Base-by-base conservation (phyloP, 768 basidiomycete species). In the Phlegmacium glaucopus region DNA sequence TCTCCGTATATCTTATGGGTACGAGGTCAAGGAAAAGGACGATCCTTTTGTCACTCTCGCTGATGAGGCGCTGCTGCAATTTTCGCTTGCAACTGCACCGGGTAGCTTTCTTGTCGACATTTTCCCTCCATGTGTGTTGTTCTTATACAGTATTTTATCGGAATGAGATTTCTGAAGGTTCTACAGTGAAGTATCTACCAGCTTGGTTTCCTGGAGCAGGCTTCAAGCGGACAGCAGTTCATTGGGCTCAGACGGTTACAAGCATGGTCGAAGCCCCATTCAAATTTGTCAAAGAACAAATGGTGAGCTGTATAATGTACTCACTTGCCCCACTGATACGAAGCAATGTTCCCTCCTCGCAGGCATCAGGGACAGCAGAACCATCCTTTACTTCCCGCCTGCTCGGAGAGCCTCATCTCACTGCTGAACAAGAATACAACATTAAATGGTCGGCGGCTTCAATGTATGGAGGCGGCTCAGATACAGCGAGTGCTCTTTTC, bases 141-240 rank as follows among this genome's bases (percentile, higher is more conserved):
- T 35, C 36, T 18, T 22, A 17, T 41, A 12, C 42, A 22, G 10
- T 30, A 16, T 10, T 34, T n/a, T 6, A n/a, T 11, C 32, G 6
- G 32, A 34, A 34, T 6, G n/a, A 10, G 6, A 3, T 6, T 2
- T 11, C 32, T n/a, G 11, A 34, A 10, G 6, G 10, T 34, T 34
- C 32, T 11, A 34, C 38, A 82, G 78, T 80, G 45, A 64, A 65
- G 28, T 58, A 75, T 44, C 42, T 78, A 35, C 78, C 78, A 13
- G 62, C 67, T n/a, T 82, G 81, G 81, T 71, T 82, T 50, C 81
- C 81, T 4, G 81, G 81, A 4, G 76, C 76, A 8, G 64, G 64
- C 0, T 82, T 82, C 67, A 72, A 81, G n/a, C n/a, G n/a, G n/a
- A n/a, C n/a, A n/a, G n/a, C n/a, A n/a, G n/a, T n/a, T n/a, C n/a